Evolutionary conservation across 192 early-diverging fungal species (phyloP).

Genomic region (Backusella luteola): DNA sequence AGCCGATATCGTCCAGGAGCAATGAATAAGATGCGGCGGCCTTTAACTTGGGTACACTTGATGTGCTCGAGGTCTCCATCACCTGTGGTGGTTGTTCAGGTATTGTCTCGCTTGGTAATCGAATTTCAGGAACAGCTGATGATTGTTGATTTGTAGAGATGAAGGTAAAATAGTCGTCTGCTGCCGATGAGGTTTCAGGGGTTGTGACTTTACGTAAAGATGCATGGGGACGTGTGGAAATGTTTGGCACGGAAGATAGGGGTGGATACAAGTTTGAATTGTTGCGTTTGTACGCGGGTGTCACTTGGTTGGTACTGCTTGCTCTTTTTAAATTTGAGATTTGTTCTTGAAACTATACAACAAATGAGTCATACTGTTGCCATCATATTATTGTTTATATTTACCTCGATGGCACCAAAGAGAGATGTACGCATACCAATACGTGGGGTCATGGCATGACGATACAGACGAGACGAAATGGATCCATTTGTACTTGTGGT

Average conservation of each 20-base stretch:
- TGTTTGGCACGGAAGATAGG: not conserved
- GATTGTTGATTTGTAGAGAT: not conserved
- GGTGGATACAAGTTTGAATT: not conserved
- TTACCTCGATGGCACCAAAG: constrained; percentile 53
- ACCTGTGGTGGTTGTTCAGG: not conserved
- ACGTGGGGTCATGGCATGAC: constrained; percentile 30
- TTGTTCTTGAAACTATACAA: constrained; percentile 16
- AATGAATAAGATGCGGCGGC: not conserved
- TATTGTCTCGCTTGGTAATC: not conserved
- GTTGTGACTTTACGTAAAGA: not conserved
- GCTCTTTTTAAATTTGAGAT: constrained; percentile 3
- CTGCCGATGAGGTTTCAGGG: not conserved
- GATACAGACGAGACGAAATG: constrained; percentile 20
- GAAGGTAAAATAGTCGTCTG: constrained; percentile 31
- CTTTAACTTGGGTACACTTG: not conserved
- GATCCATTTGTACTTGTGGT: constrained; percentile 24
- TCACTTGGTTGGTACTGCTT: not conserved
- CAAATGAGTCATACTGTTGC: too few species aligned
- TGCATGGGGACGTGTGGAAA: not conserved
- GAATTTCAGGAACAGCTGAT: constrained; percentile 19
- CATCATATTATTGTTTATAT: not conserved
- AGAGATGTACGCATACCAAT: constrained; percentile 48
- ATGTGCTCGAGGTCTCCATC: not conserved
- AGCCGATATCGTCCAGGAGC: constrained; percentile 20
- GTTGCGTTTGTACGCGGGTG: not conserved